A percentile compares a stretch with the other conserved stretches of the same genome.
These are phyloP conservation scores for Parastagonospora avenae DNA, from an alignment of 2,329 filamentous ascomycete species.

Conservation along the genomic window DNA sequence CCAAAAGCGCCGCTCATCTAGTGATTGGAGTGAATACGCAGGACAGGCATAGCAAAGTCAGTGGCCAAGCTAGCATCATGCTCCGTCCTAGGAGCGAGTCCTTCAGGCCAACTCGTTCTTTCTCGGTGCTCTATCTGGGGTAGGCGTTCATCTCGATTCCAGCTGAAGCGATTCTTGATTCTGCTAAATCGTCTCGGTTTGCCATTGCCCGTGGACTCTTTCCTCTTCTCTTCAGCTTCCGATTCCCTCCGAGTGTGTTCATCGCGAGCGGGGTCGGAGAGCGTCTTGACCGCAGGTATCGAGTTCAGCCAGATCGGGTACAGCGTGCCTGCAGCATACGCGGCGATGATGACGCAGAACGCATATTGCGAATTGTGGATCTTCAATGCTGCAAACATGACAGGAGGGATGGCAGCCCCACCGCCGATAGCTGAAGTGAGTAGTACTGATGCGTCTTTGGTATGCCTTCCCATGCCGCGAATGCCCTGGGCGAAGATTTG, in stretches of 20 bases:
- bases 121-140: constrained; percentile 41
- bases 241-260: constrained; percentile 35
- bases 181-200: constrained; percentile 29
- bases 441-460: constrained; percentile 60
- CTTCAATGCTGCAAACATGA: constrained; percentile 55
- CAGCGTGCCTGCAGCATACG: constrained; percentile 57
- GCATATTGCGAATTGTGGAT: constrained; percentile 52
- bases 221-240: constrained; percentile 27
- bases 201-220: constrained; percentile 20
- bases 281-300: constrained; percentile 52
- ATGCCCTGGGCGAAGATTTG: constrained; percentile 64
- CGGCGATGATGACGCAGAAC: constrained; percentile 59
- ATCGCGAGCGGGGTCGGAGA: constrained; percentile 57
- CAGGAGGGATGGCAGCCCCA: constrained; percentile 61
- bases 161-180: constrained; percentile 26
- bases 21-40: constrained; percentile 3
- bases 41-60: constrained; percentile 13
- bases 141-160: constrained; percentile 24
- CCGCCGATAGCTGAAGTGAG: constrained; percentile 62
- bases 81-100: constrained; percentile 17
- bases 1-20: constrained; percentile 6
- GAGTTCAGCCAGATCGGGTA: constrained; percentile 62
- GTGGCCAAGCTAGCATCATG: constrained; percentile 14
- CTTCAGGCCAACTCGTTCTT: constrained; percentile 38
- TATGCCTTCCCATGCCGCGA: constrained; percentile 63